Base-by-base conservation (phyloP, 2,329 filamentous ascomycete species). In the Thelonectria blattea region DNA sequence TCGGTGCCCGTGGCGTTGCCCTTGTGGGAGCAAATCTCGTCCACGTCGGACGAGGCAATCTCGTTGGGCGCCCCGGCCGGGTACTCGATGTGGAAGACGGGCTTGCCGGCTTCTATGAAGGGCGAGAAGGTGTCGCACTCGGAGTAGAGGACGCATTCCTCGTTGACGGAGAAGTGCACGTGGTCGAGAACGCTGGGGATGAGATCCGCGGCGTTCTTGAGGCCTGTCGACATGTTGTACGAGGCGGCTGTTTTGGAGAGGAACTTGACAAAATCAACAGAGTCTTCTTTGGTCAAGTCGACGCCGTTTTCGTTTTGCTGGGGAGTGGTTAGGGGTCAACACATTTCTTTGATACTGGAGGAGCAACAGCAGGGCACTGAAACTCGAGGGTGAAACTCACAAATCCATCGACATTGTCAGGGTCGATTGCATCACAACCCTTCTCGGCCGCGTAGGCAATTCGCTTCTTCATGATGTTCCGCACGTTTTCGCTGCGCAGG, bases 61-160 rank as follows among this genome's bases (percentile, higher is more conserved):
- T 66, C 58, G 74, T 37, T 14, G 11, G 73, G 73, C 9, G 80
- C 81, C 8, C 78, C 80, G 45, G 82, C 78, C 3, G 87, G 87
- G 68, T 91, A 91, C 75, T 91, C 89, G 64, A 91, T 89, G 71
- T 91, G 85, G 72, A 91, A 91, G 32, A 91, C 88, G 2, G 89
- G 88, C 73, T 91, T 91, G 34, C 80, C 79, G 6, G 81, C 82
- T 9, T 80, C 68, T 57, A 88, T 81, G 68, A 91, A 91, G 3
- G 81, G 74, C 2, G 76, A 73, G 71, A 86, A 91, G 1, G 74
- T 80, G 37, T 77, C 75, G 70, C 88, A 91, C 71, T 91, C 88
- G 5, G 75, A 60, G 66, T 85, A 85, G 70, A 88, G 67, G 14
- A 82, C 80, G 71, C 89, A 91, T 75, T 91, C 83, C 78, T 91